Evolutionary conservation across 2,329 filamentous ascomycete species (phyloP).

Genomic region (Fusarium proliferatum): DNA sequence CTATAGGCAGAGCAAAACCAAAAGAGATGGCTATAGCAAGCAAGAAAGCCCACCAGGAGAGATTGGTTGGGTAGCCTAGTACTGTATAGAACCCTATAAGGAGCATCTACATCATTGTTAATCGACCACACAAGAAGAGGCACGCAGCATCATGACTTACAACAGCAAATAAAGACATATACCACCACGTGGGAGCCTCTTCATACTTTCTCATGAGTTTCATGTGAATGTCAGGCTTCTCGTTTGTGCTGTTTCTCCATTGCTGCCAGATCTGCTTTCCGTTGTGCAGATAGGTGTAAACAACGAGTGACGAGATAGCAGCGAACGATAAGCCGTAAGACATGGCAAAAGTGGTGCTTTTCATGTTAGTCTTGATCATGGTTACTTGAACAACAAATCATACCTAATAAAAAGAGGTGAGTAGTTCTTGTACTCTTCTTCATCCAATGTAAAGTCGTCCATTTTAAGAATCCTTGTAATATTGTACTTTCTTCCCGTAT

Average conservation of each 20-base stretch:
- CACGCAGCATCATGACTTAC: constrained; percentile 52
- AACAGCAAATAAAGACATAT: constrained; percentile 65
- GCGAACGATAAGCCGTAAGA: constrained; percentile 79
- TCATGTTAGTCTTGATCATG: constrained; percentile 12
- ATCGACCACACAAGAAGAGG: constrained; percentile 4
- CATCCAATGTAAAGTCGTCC: constrained; percentile 71
- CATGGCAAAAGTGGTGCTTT: constrained; percentile 76
- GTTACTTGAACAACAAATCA: not conserved
- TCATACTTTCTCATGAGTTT: constrained; percentile 72
- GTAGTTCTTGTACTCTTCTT: constrained; percentile 72
- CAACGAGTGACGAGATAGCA: constrained; percentile 74
- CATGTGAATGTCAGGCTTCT: constrained; percentile 73
- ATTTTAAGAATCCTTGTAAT: constrained; percentile 71
- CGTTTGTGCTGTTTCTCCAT: constrained; percentile 67
- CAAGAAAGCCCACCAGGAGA: constrained; percentile 79
- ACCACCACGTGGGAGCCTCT: constrained; percentile 74
- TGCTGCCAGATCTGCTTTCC: constrained; percentile 74
- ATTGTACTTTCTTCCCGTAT: constrained; percentile 73
- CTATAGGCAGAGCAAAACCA: constrained; percentile 72
- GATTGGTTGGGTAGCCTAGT: constrained; percentile 72
- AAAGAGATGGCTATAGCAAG: constrained; percentile 73
- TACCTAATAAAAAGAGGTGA: constrained; percentile 74
- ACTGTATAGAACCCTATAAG: constrained; percentile 65
- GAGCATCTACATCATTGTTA: constrained; percentile 57
- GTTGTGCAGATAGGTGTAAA: constrained; percentile 75